Evolutionary conservation across 768 basidiomycete genomes (phyloP).

Genomic region (Leccinum rimulosum): DNA sequence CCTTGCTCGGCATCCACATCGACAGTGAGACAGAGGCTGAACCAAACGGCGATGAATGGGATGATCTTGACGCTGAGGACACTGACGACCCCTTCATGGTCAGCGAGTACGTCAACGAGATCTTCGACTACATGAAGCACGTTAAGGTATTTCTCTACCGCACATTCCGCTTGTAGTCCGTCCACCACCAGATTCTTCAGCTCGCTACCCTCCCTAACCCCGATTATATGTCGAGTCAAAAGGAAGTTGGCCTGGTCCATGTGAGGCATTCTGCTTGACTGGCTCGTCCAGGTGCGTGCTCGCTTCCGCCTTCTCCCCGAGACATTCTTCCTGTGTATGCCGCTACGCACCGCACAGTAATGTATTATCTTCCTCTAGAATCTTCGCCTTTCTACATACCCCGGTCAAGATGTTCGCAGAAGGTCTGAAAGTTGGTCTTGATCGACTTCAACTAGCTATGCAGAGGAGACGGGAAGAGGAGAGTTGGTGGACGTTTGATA

Average conservation of each 20-base stretch:
- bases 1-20: slow-evolving; percentile 38
- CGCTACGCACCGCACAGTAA: too few relatives aligned
- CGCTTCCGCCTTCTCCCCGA: slow-evolving; percentile 86
- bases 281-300: slow-evolving; percentile 89
- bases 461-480: slow-evolving; percentile 41
- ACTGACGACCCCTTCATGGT: slow-evolving; percentile 95
- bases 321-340: slow-evolving; percentile 81
- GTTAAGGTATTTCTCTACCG: slow-evolving; percentile 61
- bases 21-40: slow-evolving; percentile 59
- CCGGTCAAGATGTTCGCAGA: too few relatives aligned
- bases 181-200: slow-evolving; percentile 36
- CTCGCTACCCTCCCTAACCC: slow-evolving; percentile 76
- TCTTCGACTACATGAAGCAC: slow-evolving; percentile 86
- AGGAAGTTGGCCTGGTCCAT: slow-evolving; percentile 84
- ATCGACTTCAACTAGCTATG: background rate
- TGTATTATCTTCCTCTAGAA: too few relatives aligned
- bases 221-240: slow-evolving; percentile 81
- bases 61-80: slow-evolving; percentile 90
- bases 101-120: slow-evolving; percentile 91
- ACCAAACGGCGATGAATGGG: slow-evolving; percentile 70
- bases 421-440: too few relatives aligned
- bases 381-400: too few relatives aligned
- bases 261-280: slow-evolving; percentile 87
- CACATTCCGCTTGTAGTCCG: too few relatives aligned
- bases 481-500: slow-evolving; percentile 78